These are phyloP conservation scores for Dioszegia hungarica DNA, from an alignment of 768 basidiomycete genomes.

Conservation along the genomic window DNA sequence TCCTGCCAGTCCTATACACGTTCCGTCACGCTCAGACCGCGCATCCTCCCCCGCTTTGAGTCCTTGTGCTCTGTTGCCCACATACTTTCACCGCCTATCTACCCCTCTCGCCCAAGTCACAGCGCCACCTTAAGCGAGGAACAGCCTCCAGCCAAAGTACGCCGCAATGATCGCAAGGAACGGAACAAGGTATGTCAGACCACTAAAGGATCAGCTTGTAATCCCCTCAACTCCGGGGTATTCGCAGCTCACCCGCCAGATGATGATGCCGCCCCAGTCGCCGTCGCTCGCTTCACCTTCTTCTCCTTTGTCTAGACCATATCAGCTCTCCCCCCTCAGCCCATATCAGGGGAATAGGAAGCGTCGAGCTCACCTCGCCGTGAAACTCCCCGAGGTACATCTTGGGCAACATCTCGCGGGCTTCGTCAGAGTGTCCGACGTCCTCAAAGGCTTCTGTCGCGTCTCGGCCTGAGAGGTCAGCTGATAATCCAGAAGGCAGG, in stretches of 20 bases:
- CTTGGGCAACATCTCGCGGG: conserved; percentile 71
- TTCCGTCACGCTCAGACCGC: no score
- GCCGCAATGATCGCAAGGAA: conserved; percentile 65
- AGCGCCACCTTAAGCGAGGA: conserved; percentile 49
- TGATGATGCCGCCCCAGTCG: conserved; percentile 1
- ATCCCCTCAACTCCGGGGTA: background rate
- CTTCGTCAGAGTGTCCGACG: conserved; percentile 98
- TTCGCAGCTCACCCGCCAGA: conserved; percentile 8
- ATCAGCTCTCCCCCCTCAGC: background rate
- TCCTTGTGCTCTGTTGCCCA: no score
- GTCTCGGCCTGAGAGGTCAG: conserved; percentile 64
- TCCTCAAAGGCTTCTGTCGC: conserved; percentile 99
- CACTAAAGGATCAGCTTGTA: background rate
- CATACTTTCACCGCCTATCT: no score
- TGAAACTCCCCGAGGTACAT: conserved; percentile 82
- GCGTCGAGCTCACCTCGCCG: conserved; percentile 51
- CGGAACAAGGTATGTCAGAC: conserved; percentile 66
- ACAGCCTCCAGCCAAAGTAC: conserved; percentile 84
- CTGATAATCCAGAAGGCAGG: no score
- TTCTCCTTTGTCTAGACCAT: conserved; percentile 5
- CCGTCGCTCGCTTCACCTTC: conserved; percentile 16
- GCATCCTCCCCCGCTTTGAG: no score
- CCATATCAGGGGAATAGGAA: background rate
- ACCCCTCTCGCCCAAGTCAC: background rate
- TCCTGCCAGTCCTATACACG: no score